Conservation (phyloP, 176 grass and related monocot species). For the Puya raimondii region DNA sequence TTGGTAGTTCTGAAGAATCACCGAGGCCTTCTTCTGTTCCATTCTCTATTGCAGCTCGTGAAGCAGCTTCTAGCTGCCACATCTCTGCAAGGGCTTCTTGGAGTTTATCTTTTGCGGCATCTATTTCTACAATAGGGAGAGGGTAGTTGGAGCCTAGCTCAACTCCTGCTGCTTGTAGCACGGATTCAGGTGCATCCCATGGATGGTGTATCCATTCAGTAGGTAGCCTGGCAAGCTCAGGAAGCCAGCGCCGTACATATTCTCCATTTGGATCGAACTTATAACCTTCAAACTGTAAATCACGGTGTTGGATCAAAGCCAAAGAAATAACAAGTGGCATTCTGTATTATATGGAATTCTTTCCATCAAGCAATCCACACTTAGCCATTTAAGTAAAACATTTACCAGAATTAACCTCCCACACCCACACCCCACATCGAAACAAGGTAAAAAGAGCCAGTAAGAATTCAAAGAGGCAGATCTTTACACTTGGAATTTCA, state of each 20-base stretch:
- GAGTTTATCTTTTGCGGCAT: conserved; percentile 66
- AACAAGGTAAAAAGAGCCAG: background rate
- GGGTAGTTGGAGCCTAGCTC: conserved; percentile 97
- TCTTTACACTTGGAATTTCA: background rate
- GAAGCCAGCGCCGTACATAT: conserved; percentile 89
- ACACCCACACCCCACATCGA: background rate
- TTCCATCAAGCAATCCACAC: background rate
- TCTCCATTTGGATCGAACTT: conserved; percentile 84
- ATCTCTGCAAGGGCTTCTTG: conserved; percentile 79
- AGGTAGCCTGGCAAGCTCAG: conserved; percentile 81
- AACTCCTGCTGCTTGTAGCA: conserved; percentile 84
- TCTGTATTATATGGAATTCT: background rate
- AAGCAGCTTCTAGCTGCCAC: conserved; percentile 88
- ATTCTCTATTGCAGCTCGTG: conserved; percentile 58
- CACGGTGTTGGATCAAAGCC: background rate
- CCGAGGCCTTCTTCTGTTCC: conserved; percentile 93
- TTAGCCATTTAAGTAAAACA: background rate
- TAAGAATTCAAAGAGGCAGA: background rate
- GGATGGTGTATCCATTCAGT: conserved; percentile 99
- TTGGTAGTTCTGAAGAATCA: conserved; percentile 66
- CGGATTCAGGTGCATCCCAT: conserved; percentile 70
- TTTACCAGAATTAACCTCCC: background rate
- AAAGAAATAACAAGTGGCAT: background rate
- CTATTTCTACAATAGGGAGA: conserved; percentile 66
- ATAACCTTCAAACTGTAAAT: conserved; percentile 77